Evolutionary conservation across 257 asterid genomes (phyloP).

Genomic region (Lantana camara): DNA sequence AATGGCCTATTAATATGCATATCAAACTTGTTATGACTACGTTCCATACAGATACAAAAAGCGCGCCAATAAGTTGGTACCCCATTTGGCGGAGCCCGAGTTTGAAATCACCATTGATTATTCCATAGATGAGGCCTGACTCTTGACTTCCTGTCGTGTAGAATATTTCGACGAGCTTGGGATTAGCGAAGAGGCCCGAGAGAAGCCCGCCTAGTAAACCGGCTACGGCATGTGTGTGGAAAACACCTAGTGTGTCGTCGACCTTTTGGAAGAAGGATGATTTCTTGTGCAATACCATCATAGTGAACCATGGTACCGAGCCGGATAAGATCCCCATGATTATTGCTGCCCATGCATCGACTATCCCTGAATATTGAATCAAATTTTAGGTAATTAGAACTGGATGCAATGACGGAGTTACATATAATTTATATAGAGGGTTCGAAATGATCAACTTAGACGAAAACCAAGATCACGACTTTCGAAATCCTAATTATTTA

Average conservation of each 20-base stretch:
- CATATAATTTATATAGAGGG: too few species aligned
- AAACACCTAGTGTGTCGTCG: constrained; percentile 71
- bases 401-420: too few species aligned
- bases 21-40: constrained; percentile 51
- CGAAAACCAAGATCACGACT: too few species aligned
- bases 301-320: constrained; percentile 73
- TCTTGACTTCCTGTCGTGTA: constrained; percentile 20
- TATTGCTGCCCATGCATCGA: constrained; percentile 73
- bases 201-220: constrained; percentile 68
- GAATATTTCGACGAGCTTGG: constrained; percentile 40
- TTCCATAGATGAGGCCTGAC: constrained; percentile 55
- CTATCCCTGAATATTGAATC: too few species aligned
- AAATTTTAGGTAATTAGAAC: too few species aligned
- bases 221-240: constrained; percentile 73
- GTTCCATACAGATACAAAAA: constrained; percentile 53
- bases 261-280: constrained; percentile 60
- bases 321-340: constrained; percentile 75
- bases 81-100: constrained; percentile 50
- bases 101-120: constrained; percentile 25
- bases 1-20: constrained; percentile 41
- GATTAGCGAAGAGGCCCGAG: constrained; percentile 66
- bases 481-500: too few species aligned
- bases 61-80: constrained; percentile 50
- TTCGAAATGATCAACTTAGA: too few species aligned
- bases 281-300: constrained; percentile 82